Base-by-base conservation (phyloP, 148 eudicot genomes). In the Vaccinium myrtillus region DNA sequence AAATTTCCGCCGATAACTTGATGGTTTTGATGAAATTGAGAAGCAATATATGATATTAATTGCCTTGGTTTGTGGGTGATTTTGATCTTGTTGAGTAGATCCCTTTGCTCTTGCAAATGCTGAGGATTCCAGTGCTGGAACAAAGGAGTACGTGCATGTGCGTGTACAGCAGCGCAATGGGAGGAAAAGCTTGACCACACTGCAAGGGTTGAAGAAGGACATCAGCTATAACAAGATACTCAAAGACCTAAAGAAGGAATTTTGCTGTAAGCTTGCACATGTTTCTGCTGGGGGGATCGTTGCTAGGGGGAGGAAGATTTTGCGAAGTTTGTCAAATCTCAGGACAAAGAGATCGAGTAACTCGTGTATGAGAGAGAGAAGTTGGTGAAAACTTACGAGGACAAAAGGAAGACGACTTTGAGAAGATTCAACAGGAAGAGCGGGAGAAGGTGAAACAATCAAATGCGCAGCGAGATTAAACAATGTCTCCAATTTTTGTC, bases 161-260 rank as follows among this genome's bases (percentile, higher is more conserved):
- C 83, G 83, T 81, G 27, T 46, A 43, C 83, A 81, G 83, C 83
- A 81, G 75, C 75, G 83, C 55, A 81, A 81, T 65, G 83, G 75
- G 51, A 63, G 83, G 83, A 81, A 81, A 65, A 81, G 75, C 75
- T 81, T 81, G 83, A 81, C 83, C 2, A 81, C 83, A 13, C 73
- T 80, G 82, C 82, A 80, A 80, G 82, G 82, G 50, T 58, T 80
- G 82, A 80, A 80, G 82, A 43, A 80, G 71, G 82, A 80, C 48
- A 59, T 80, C 82, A 80, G 82, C 71, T 80, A 80, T 43, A 58
- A 80, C 71, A 80, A 80, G 82, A 80, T 80, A 80, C 82, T 80
- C 32, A 59, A 80, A 51, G 82, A 80, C 71, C 82, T 80, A 25
- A 80, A 80, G 82, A 80, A 80, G 48, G 82, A 80, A 63, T 80